phyloP scores from a whole-genome alignment of 2,329 filamentous ascomycete genomes.

The Claviceps sorghi region DNA sequence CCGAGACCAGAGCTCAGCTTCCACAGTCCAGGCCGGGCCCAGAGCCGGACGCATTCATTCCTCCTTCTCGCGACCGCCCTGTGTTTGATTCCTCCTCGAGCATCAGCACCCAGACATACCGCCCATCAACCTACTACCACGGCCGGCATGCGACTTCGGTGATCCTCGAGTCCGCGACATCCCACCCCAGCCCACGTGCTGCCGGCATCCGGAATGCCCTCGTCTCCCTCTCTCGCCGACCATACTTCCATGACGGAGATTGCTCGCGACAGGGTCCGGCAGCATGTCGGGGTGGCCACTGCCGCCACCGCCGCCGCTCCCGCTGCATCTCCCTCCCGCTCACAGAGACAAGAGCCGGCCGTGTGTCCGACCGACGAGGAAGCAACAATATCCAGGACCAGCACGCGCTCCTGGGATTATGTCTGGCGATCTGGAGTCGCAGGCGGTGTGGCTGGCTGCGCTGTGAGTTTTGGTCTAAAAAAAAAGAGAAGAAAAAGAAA shows the following conservation, averaged over 20 bases:
- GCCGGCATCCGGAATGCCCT: conserved; percentile 32
- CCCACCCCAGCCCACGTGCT: conserved; percentile 1
- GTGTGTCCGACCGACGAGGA: conserved; percentile 38
- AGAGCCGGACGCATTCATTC: no score
- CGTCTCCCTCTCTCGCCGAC: conserved; percentile 37
- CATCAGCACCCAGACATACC: background rate
- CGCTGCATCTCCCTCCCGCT: conserved; percentile 5
- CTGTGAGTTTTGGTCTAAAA: conserved; percentile 41
- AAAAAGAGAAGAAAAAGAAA: background rate
- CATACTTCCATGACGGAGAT: conserved; percentile 45
- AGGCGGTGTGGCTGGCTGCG: conserved; percentile 81
- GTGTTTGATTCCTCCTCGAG: background rate
- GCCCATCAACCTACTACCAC: background rate
- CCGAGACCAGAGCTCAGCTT: no score
- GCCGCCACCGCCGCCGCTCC: conserved; percentile 8
- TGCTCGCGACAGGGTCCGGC: conserved; percentile 21
- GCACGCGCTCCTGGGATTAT: conserved; percentile 64
- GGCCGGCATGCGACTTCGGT: conserved; percentile 7
- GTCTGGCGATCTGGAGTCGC: conserved; percentile 70
- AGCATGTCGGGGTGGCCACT: conserved; percentile 11
- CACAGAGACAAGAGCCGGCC: conserved; percentile 20
- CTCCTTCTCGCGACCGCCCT: no score
- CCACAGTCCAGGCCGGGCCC: no score
- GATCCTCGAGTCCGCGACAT: conserved; percentile 9
- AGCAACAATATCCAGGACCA: conserved; percentile 26